Base-by-base conservation (phyloP, 495 filamentous ascomycete species). In the Talaromyces ruber region DNA sequence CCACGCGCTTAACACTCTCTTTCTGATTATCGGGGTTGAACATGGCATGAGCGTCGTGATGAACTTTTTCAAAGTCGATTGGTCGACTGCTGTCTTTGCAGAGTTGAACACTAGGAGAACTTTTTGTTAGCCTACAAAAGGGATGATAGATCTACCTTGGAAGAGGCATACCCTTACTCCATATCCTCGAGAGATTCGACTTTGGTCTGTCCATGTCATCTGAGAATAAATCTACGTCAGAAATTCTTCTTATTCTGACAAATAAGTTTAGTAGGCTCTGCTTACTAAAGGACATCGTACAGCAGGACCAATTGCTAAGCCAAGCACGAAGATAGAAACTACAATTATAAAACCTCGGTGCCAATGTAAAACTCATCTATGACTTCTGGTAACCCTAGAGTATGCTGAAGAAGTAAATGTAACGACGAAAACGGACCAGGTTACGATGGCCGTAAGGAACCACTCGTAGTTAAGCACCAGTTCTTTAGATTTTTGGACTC, bases 401-500 rank as follows among this genome's bases (percentile, higher is more conserved):
- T 83, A 83, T 11, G 80, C 74, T 1, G 77, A 79, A 1, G 77
- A 79, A 2, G 72, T 60, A 26, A 72, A 47, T 2, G 70, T 63
- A 6, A 70, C 61, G 11, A 64, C 66, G 25, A 72, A 67, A 16
- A 64, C 61, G 4, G 66, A 66, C 25, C 66, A 34, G 14, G 66
- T 60, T 21, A 58, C 66, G 22, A 72, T 51, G 3, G 37, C 28
- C 6, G 66, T 61, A 51, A 70, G 64, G 12, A 63, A 51, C 67
- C 66, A 70, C 47, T 69, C 25, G 63, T 7, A 9, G 25, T 18
- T 34, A n/a, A 16, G 6, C 21, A 22, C 59, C 61, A 89, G 18
- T 71, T 73, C 78, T 86, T 82, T 1, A 86, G 84, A 69, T 90
- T 85, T 58, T 79, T 74, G 1, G 77, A 72, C 68, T 91, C 88